Percentiles rank a stretch among this genome's conserved stretches.
Conservation (phyloP, 1,139 yeast species). For the Scheffersomyces quercinus region DNA sequence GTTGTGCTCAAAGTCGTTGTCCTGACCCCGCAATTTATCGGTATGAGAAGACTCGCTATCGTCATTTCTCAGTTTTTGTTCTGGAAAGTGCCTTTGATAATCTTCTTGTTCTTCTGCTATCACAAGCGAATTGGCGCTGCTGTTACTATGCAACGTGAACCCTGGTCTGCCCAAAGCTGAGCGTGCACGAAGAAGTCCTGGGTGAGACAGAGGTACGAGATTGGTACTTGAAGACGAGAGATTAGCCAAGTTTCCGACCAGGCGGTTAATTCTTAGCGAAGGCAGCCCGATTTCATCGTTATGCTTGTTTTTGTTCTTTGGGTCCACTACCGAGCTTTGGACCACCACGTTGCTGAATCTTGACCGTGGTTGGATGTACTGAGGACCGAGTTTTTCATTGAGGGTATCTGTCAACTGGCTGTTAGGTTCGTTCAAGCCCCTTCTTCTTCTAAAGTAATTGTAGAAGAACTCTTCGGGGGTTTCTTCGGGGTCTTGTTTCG, state of each 20-base stretch:
- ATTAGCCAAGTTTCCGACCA: conserved; percentile 28
- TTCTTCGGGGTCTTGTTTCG: conserved; percentile 1
- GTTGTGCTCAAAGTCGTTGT: conserved; percentile 12
- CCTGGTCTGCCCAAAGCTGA: conserved; percentile 21
- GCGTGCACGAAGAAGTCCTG: conserved; percentile 11
- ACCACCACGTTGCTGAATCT: conserved; percentile 20
- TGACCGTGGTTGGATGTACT: conserved; percentile 50
- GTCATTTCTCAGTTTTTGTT: conserved; percentile 18
- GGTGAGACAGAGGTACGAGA: conserved; percentile 1
- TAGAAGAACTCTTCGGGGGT: conserved; percentile 35
- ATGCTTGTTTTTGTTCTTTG: conserved; percentile 19
- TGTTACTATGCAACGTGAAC: conserved; percentile 28
- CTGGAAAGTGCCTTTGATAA: neutral
- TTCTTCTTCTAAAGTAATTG: conserved; percentile 13
- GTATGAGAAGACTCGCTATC: no score
- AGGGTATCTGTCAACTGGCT: conserved; percentile 14
- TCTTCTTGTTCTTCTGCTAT: conserved; percentile 30
- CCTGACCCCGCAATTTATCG: neutral
- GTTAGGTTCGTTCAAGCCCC: conserved; percentile 8
- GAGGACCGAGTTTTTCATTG: conserved; percentile 27
- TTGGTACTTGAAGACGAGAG: conserved; percentile 8
- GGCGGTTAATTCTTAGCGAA: conserved; percentile 43
- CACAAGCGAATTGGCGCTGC: conserved; percentile 32
- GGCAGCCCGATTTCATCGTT: conserved; percentile 38
- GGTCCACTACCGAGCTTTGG: conserved; percentile 39